Percentiles rank a stretch among this genome's conserved stretches.
Conservation (phyloP, 2,329 filamentous ascomycete species). For the Fusarium equiseti region DNA sequence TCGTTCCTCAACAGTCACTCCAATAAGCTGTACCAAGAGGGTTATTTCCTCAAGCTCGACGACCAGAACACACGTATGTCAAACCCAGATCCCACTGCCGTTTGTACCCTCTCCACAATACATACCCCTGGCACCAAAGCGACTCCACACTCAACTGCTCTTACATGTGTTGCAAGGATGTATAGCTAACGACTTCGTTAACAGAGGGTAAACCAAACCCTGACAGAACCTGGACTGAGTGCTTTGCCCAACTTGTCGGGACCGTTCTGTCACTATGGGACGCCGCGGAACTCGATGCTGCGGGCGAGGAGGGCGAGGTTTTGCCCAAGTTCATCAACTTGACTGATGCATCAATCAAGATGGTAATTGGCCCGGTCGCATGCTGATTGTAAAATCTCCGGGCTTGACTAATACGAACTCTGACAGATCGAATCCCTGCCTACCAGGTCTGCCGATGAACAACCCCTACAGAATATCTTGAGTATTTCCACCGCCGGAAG, state of each 20-base stretch:
- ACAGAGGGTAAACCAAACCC: constrained; percentile 86
- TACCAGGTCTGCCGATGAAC: constrained; percentile 79
- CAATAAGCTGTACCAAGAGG: constrained; percentile 97
- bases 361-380: constrained; percentile 69
- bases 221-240: constrained; percentile 94
- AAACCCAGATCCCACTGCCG: constrained; percentile 44
- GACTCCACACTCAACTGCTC: constrained; percentile 21
- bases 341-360: constrained; percentile 97
- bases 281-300: constrained; percentile 88
- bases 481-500: constrained; percentile 95
- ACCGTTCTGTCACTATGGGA: constrained; percentile 97
- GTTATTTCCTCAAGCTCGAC: constrained; percentile 96
- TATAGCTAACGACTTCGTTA: constrained; percentile 35
- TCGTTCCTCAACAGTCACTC: constrained; percentile 92
- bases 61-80: constrained; percentile 89
- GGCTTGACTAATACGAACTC: constrained; percentile 35
- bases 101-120: constrained; percentile 17
- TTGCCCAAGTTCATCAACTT: constrained; percentile 95
- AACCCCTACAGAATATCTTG: constrained; percentile 91
- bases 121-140: constrained; percentile 26
- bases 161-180: constrained; percentile 23
- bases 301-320: constrained; percentile 86
- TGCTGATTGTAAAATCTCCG: constrained; percentile 3
- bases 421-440: constrained; percentile 86
- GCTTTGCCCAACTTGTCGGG: constrained; percentile 95